Evolutionary conservation across 305 asterid species (phyloP).

Genomic region (Ilex paraguariensis): DNA sequence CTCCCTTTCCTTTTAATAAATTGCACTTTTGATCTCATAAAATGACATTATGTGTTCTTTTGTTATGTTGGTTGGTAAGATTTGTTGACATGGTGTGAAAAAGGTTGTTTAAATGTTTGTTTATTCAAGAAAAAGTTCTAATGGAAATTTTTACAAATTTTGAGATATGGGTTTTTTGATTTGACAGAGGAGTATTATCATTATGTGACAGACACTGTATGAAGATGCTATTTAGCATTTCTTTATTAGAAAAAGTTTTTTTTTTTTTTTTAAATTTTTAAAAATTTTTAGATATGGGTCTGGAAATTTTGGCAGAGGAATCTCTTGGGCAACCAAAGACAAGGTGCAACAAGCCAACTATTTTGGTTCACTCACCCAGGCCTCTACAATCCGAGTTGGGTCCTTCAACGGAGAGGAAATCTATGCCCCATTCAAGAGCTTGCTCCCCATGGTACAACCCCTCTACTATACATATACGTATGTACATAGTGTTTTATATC

Average conservation of each 20-base stretch:
- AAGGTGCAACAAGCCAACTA: constrained; percentile 87
- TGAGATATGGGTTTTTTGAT: too few species aligned
- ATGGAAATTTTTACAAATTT: too few species aligned
- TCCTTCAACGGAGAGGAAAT: constrained; percentile 96
- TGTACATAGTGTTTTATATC: too few species aligned
- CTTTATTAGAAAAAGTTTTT: too few species aligned
- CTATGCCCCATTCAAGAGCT: constrained; percentile 91
- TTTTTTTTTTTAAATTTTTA: too few species aligned
- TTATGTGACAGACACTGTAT: too few species aligned
- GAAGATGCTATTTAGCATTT: too few species aligned
- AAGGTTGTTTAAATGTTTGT: too few species aligned
- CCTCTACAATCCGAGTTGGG: constrained; percentile 82
- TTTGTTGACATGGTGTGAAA: not conserved
- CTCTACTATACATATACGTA: too few species aligned
- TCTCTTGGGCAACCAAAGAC: constrained; percentile 96
- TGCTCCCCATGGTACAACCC: constrained; percentile 78
- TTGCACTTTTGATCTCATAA: not conserved
- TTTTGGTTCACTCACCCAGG: constrained; percentile 91
- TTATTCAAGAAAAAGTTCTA: too few species aligned
- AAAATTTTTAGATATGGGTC: constrained; percentile 17
- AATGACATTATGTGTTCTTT: not conserved
- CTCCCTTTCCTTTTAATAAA: not conserved
- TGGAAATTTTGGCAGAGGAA: constrained; percentile 52
- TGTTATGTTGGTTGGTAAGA: not conserved
- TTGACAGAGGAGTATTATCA: not conserved